phyloP scores from a whole-genome alignment of 164 flowering plant genomes.

The Nymphaea colorata region DNA sequence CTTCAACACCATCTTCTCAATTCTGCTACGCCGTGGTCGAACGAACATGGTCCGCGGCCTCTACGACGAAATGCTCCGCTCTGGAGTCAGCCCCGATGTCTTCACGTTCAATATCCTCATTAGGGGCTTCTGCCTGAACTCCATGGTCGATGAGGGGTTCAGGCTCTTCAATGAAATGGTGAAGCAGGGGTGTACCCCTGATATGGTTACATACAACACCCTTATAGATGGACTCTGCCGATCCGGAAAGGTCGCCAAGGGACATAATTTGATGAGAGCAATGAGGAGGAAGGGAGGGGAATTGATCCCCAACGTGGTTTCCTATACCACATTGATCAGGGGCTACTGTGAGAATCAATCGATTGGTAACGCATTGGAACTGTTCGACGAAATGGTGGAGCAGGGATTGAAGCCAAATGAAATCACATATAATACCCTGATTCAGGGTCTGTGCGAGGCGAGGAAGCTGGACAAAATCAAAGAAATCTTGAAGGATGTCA shows the following conservation, averaged over 20 bases:
- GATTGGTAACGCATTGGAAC: constrained; percentile 36
- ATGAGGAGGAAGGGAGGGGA: constrained; percentile 37
- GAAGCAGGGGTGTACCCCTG: constrained; percentile 29
- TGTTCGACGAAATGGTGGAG: constrained; percentile 48
- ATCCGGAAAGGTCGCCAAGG: constrained; percentile 48
- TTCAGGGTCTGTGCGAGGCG: constrained; percentile 72
- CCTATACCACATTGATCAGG: constrained; percentile 73
- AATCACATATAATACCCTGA: constrained; percentile 45
- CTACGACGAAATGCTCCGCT: constrained; percentile 57
- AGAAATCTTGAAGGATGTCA: constrained; percentile 40
- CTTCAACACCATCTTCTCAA: constrained; percentile 38
- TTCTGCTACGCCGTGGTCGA: constrained; percentile 57
- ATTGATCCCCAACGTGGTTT: constrained; percentile 62
- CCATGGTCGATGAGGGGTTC: constrained; percentile 63
- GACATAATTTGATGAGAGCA: constrained; percentile 52
- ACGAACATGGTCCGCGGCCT: constrained; percentile 36
- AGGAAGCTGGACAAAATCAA: constrained; percentile 45
- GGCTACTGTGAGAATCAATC: constrained; percentile 58
- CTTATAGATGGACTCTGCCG: constrained; percentile 77
- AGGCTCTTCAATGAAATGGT: constrained; percentile 57
- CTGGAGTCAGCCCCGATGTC: constrained; percentile 49
- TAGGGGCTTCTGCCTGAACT: constrained; percentile 59
- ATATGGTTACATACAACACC: constrained; percentile 62
- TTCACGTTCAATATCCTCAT: constrained; percentile 66
- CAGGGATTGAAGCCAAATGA: constrained; percentile 41